Evolutionary conservation across 495 filamentous ascomycete species (phyloP), one percentile per base, ranked within the genome.

Genomic region (Penicillium mononematosum): DNA sequence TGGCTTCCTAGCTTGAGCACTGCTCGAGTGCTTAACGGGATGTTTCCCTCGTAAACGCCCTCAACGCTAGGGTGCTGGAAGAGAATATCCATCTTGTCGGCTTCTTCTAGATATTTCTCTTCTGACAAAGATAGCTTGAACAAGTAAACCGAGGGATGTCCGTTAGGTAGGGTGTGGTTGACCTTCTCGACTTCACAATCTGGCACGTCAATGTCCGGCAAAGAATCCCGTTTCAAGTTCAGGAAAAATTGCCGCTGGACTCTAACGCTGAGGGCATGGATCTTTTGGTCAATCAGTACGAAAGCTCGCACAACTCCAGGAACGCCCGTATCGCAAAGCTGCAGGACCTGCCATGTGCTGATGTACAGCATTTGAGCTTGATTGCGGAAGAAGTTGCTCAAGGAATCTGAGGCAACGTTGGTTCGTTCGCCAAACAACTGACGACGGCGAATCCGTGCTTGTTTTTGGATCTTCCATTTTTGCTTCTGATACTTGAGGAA

Each of bases 401-500:
- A 85, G 20, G 87, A 86, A 69, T 88, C 90, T 5, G 76, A 73
- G 20, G 84, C 79, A 44, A 82, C 77, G 58, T 83, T 85, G 11
- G 80, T 81, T 45, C 88, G 86, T 60, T 99, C 93, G 32, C 94
- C 94, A 64, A 98, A 99, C 4, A 98, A 78, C 66, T 99, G 94
- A 42, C 92, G 83, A 45, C 94, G 83, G 11, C 94, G 88, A 63
- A 87, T 81, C 41, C 93, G 83, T 41, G 94, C 92, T 70, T 96
- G 90, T 65, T 90, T 95, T 69, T 99, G 94, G 27, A 99, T 89
- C 74, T 91, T 96, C 94, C 94, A 99, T 70, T 99, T 99, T 74
- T 91, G 84, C 72, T 99, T 99, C 67, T 99, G 94, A 65, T 99
- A 99, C 67, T 88, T 81, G 45, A 99, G 73, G 77, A 96, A 99